phyloP scores from a whole-genome alignment of 2,329 filamentous ascomycete genomes.

The Verticillium nubilum region DNA sequence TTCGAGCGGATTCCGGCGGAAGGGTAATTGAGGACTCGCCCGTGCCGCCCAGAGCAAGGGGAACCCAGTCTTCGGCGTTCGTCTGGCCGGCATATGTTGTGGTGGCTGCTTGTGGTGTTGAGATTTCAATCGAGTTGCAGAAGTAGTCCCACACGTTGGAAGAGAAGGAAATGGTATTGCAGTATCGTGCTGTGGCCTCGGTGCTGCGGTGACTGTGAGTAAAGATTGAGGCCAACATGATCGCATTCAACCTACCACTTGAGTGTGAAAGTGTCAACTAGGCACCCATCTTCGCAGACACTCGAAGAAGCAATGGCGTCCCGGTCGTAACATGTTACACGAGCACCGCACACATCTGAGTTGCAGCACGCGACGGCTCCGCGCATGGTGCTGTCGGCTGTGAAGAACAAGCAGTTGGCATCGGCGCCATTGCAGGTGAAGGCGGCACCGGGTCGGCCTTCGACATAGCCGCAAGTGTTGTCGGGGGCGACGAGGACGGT shows the following conservation, averaged over 20 bases:
- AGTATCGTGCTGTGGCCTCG: constrained; percentile 27
- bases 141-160: constrained; percentile 37
- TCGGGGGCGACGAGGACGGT: constrained; percentile 40
- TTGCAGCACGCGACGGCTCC: constrained; percentile 40
- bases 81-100: constrained; percentile 36
- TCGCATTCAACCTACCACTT: constrained; percentile 35
- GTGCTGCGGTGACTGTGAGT: constrained; percentile 27
- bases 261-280: constrained; percentile 31
- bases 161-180: constrained; percentile 38
- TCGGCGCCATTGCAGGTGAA: constrained; percentile 29
- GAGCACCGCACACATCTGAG: constrained; percentile 24
- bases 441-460: constrained; percentile 29
- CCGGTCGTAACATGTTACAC: constrained; percentile 33
- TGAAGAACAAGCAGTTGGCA: constrained; percentile 34
- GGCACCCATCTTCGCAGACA: constrained; percentile 33
- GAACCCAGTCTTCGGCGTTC: constrained; percentile 21
- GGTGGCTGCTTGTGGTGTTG: constrained; percentile 25
- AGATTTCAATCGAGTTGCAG: constrained; percentile 29
- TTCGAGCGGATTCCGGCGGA: neutral
- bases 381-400: constrained; percentile 15
- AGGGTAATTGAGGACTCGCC: neutral
- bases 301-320: constrained; percentile 25
- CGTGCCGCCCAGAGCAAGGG: constrained; percentile 4
- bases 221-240: neutral
- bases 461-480: constrained; percentile 45